A percentile compares a stretch with the other conserved stretches of the same genome.
Conservation (phyloP, 2,329 filamentous ascomycete species). For the Calonectria pteridis region DNA sequence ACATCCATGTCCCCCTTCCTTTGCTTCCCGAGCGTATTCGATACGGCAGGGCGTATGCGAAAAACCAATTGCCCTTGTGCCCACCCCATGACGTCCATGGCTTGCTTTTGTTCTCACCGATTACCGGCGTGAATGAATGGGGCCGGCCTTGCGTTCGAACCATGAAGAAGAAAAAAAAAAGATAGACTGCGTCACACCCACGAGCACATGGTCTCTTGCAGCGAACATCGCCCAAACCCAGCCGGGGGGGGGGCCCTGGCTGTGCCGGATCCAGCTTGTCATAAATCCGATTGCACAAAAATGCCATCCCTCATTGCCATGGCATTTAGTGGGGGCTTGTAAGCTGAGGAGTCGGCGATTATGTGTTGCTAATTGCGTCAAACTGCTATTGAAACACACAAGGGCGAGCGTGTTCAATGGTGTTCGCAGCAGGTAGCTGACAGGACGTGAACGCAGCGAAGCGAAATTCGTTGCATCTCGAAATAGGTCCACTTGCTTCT, state of each 20-base stretch:
- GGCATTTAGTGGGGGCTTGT: background rate
- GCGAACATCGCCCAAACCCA: background rate
- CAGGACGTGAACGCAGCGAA: background rate
- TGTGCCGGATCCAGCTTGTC: background rate
- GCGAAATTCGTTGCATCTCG: background rate
- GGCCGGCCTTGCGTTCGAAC: background rate
- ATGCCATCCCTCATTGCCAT: background rate
- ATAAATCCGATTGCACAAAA: background rate
- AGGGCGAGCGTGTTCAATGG: background rate
- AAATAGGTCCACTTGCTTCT: background rate
- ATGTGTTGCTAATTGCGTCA: background rate
- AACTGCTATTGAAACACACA: background rate
- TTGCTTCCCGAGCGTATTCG: background rate
- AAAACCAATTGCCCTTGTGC: background rate
- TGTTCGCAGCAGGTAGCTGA: background rate
- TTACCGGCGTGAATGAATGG: background rate
- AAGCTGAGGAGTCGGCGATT: background rate
- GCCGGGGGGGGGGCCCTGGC: background rate
- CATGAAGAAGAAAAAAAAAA: background rate
- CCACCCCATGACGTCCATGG: constrained; percentile 16
- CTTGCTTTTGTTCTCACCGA: background rate
- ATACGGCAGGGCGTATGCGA: constrained; percentile 26
- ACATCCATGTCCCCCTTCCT: background rate
- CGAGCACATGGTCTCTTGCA: constrained; percentile 5
- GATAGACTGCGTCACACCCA: background rate